Evolutionary conservation across 176 grass and related monocot genomes (phyloP).

Genomic region (Echinochloa phyllopogon): DNA sequence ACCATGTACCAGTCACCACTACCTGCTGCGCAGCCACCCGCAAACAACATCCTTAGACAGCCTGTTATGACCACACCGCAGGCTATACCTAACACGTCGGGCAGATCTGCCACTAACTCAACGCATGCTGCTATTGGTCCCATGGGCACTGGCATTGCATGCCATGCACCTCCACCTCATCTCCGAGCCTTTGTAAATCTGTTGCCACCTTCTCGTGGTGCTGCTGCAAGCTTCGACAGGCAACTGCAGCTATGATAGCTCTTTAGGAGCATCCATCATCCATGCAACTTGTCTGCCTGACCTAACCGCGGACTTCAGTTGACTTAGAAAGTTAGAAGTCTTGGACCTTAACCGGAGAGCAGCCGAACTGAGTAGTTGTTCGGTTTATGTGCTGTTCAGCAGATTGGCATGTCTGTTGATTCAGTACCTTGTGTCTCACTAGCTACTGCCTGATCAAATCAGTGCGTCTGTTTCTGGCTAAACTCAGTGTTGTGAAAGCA

Average conservation of each 20-base stretch:
- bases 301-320: background rate
- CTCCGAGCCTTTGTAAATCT: slow-evolving; percentile 1
- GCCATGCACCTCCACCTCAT: slow-evolving; percentile 17
- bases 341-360: background rate
- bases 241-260: background rate
- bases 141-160: background rate
- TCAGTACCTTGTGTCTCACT: background rate
- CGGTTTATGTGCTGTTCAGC: too few species aligned
- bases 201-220: background rate
- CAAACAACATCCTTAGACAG: slow-evolving; percentile 2
- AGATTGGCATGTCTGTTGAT: background rate
- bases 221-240: background rate
- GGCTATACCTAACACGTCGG: background rate
- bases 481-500: background rate
- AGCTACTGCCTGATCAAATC: background rate
- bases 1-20: slow-evolving; percentile 13
- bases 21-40: background rate
- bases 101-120: slow-evolving; percentile 14
- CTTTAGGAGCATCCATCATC: background rate
- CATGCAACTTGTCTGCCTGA: background rate
- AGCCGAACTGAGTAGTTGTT: background rate
- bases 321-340: background rate
- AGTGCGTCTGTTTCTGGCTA: background rate
- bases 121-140: slow-evolving; percentile 3
- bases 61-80: slow-evolving; percentile 3